phyloP scores from a whole-genome alignment of 2,329 filamentous ascomycete species.

The Hymenoscyphus fraxineus region DNA sequence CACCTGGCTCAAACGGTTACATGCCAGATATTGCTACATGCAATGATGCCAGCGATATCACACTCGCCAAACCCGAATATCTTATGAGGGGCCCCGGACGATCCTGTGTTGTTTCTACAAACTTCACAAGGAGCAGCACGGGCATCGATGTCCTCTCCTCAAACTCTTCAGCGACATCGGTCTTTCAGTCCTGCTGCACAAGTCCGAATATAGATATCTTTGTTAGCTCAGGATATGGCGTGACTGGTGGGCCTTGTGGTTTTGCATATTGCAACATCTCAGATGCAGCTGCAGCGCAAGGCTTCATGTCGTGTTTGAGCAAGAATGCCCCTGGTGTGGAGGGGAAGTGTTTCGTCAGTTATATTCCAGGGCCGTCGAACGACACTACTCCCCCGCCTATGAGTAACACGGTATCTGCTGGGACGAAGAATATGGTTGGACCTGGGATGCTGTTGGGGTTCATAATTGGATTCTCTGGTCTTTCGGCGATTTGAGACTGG shows the following conservation, averaged over 20 bases:
- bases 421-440: slow-evolving; percentile 2
- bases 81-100: slow-evolving; percentile 1
- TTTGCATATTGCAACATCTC: slow-evolving; percentile 11
- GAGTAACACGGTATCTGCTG: not conserved
- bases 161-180: not conserved
- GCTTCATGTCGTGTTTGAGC: slow-evolving; percentile 5
- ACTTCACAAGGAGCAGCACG: slow-evolving; percentile 4
- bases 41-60: not conserved
- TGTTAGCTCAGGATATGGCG: slow-evolving; percentile 2
- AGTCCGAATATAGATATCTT: slow-evolving; percentile 5
- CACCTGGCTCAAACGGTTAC: slow-evolving; percentile 4
- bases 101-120: slow-evolving; percentile 8
- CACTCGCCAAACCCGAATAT: slow-evolving; percentile 3
- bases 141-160: slow-evolving; percentile 2
- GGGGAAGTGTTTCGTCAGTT: slow-evolving; percentile 7
- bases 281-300: not conserved
- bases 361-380: not conserved
- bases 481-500: not conserved
- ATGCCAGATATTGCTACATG: slow-evolving; percentile 8
- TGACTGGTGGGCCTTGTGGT: slow-evolving; percentile 8
- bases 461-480: slow-evolving; percentile 1
- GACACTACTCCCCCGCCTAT: not conserved
- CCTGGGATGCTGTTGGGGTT: not conserved
- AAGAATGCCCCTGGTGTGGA: slow-evolving; percentile 5
- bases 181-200: slow-evolving; percentile 7